Conservation (phyloP, 2,329 filamentous ascomycete species). For the Metarhizium anisopliae region DNA sequence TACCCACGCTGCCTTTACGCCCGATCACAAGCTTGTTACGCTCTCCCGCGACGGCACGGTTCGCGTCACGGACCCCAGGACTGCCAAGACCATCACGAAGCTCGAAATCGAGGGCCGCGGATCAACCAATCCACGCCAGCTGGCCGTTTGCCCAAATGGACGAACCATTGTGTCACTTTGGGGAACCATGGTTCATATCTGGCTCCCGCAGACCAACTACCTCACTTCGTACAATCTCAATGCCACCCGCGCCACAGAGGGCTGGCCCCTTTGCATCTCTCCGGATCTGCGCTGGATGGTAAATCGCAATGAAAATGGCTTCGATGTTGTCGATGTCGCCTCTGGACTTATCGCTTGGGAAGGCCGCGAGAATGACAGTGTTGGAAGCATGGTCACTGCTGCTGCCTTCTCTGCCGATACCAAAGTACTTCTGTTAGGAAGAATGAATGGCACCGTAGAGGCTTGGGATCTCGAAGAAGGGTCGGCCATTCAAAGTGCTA, state of each 20-base stretch:
- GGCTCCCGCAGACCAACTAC: slow-evolving; percentile 23
- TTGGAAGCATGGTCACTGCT: slow-evolving; percentile 22
- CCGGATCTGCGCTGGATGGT: slow-evolving; percentile 27
- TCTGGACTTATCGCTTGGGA: slow-evolving; percentile 24
- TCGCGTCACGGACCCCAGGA: slow-evolving; percentile 23
- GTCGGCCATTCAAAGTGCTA: neutral
- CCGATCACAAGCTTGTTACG: slow-evolving; percentile 23
- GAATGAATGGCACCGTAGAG: slow-evolving; percentile 25
- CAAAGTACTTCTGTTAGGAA: slow-evolving; percentile 22
- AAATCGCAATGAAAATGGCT: slow-evolving; percentile 31
- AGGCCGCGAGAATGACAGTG: slow-evolving; percentile 4
- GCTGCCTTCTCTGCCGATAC: slow-evolving; percentile 26
- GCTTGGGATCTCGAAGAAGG: slow-evolving; percentile 21
- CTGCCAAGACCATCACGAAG: slow-evolving; percentile 24
- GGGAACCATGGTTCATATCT: slow-evolving; percentile 28
- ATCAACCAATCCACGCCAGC: slow-evolving; percentile 19
- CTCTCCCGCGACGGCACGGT: slow-evolving; percentile 28
- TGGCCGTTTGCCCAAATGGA: slow-evolving; percentile 25
- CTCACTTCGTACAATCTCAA: slow-evolving; percentile 27
- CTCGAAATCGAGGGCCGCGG: slow-evolving; percentile 23
- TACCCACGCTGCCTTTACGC: slow-evolving; percentile 27
- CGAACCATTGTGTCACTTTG: slow-evolving; percentile 27
- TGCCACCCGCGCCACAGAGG: slow-evolving; percentile 23
- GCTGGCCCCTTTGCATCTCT: slow-evolving; percentile 32
- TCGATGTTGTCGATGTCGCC: slow-evolving; percentile 29